Evolutionary conservation across 208 protist species (phyloP).

Genomic region (Phytomonas serpens): DNA sequence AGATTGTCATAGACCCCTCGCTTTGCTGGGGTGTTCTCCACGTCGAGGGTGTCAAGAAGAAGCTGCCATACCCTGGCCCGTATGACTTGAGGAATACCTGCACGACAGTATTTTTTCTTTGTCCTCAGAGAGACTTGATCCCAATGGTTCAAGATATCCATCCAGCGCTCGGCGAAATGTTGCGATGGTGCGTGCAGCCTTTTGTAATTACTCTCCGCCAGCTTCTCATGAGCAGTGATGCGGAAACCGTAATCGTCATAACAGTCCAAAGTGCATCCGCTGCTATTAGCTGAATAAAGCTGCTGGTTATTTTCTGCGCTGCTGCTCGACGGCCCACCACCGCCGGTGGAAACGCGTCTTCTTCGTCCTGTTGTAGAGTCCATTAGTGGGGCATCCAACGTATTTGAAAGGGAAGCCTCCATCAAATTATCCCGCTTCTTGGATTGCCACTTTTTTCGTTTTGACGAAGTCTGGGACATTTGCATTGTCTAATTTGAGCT

Average conservation of each 20-base stretch:
- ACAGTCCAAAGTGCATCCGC: background rate
- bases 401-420: background rate
- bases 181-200: background rate
- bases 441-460: background rate
- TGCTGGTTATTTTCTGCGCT: background rate
- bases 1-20: slow-evolving; percentile 24
- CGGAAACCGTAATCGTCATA: slow-evolving; percentile 72
- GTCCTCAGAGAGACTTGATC: slow-evolving; percentile 8
- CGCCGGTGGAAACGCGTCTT: background rate
- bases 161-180: slow-evolving; percentile 8
- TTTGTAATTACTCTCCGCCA: slow-evolving; percentile 33
- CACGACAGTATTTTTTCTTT: slow-evolving; percentile 60
- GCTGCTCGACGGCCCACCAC: background rate
- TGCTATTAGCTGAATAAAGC: background rate
- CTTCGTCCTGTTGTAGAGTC: background rate
- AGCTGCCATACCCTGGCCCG: slow-evolving; percentile 57
- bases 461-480: background rate
- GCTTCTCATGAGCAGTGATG: slow-evolving; percentile 58
- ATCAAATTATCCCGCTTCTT: background rate
- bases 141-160: slow-evolving; percentile 27
- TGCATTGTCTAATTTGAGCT: background rate
- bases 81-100: slow-evolving; percentile 54
- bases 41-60: slow-evolving; percentile 35
- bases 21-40: slow-evolving; percentile 10
- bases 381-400: background rate